Evolutionary conservation across 2,329 filamentous ascomycete genomes (phyloP).

Genomic region (Dichotomopilus funicola): DNA sequence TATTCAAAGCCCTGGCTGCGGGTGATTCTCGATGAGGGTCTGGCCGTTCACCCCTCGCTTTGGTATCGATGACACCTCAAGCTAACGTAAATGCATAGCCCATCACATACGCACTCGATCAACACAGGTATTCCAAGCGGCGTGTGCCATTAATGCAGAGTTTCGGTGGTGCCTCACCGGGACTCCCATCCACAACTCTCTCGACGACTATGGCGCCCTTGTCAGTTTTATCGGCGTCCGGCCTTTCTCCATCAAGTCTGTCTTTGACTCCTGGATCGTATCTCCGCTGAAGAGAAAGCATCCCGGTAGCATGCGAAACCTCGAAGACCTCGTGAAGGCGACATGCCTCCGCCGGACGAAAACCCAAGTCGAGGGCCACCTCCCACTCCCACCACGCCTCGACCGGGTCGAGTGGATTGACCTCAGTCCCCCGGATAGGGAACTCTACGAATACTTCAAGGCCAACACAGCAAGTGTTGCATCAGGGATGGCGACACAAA

Average conservation of each 20-base stretch:
- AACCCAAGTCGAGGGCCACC: neutral
- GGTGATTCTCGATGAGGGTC: too few species aligned
- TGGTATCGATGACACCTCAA: too few species aligned
- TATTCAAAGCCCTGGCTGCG: too few species aligned
- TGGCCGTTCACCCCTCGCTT: too few species aligned
- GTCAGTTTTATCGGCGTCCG: constrained; percentile 29
- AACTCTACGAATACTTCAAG: too few species aligned
- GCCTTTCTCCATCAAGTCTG: constrained; percentile 18
- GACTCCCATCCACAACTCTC: constrained; percentile 36
- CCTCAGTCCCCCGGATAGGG: too few species aligned
- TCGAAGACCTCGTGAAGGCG: too few species aligned
- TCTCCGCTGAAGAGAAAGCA: constrained; percentile 20
- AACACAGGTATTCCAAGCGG: constrained; percentile 28
- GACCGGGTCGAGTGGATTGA: neutral
- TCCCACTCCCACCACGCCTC: too few species aligned
- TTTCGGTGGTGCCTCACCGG: constrained; percentile 36
- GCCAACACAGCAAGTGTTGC: neutral
- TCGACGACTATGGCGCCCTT: constrained; percentile 35
- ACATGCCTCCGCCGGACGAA: too few species aligned
- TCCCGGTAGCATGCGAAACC: neutral
- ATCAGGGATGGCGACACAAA: too few species aligned
- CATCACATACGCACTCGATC: constrained; percentile 32
- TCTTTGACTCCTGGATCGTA: constrained; percentile 23
- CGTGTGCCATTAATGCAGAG: constrained; percentile 21
- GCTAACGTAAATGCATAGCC: constrained; percentile 22